Evolutionary conservation across 768 basidiomycete species (phyloP).

Genomic region (Leccinum broughii): DNA sequence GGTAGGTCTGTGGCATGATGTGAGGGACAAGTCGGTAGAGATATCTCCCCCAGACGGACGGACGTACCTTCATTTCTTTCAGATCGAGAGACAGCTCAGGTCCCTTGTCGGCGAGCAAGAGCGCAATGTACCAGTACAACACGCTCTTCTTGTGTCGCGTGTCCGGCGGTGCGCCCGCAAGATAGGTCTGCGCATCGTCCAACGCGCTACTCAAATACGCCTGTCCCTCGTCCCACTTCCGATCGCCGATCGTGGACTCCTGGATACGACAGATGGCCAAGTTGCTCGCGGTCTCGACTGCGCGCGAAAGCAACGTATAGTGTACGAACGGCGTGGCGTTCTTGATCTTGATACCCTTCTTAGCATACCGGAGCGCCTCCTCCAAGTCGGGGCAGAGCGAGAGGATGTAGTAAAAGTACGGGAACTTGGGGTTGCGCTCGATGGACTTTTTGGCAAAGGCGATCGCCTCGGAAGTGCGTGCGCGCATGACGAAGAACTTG

Average conservation of each 20-base stretch:
- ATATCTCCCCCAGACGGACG: too few relatives aligned
- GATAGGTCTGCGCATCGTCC: slow-evolving; percentile 59
- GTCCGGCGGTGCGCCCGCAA: slow-evolving; percentile 60
- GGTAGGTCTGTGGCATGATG: slow-evolving; percentile 30
- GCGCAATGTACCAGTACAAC: slow-evolving; percentile 57
- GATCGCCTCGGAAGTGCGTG: slow-evolving; percentile 49
- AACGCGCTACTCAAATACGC: slow-evolving; percentile 60
- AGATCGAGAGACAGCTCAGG: slow-evolving; percentile 50
- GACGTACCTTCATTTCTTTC: slow-evolving; percentile 47
- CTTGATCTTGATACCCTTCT: slow-evolving; percentile 64
- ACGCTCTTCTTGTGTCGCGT: slow-evolving; percentile 60
- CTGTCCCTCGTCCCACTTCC: slow-evolving; percentile 58
- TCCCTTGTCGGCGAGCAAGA: slow-evolving; percentile 53
- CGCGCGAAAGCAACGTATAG: slow-evolving; percentile 58
- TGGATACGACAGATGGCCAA: slow-evolving; percentile 53
- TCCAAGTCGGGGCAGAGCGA: slow-evolving; percentile 48
- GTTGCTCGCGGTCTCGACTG: slow-evolving; percentile 59
- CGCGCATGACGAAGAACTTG: slow-evolving; percentile 54
- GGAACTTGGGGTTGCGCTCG: slow-evolving; percentile 55
- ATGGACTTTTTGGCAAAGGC: slow-evolving; percentile 47
- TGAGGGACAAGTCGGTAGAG: background rate
- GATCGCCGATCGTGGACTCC: slow-evolving; percentile 40
- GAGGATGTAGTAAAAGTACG: slow-evolving; percentile 66
- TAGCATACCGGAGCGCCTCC: slow-evolving; percentile 58
- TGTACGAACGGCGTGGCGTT: slow-evolving; percentile 55